Base-by-base conservation (phyloP, 495 filamentous ascomycete species). In the Platismatia glauca region DNA sequence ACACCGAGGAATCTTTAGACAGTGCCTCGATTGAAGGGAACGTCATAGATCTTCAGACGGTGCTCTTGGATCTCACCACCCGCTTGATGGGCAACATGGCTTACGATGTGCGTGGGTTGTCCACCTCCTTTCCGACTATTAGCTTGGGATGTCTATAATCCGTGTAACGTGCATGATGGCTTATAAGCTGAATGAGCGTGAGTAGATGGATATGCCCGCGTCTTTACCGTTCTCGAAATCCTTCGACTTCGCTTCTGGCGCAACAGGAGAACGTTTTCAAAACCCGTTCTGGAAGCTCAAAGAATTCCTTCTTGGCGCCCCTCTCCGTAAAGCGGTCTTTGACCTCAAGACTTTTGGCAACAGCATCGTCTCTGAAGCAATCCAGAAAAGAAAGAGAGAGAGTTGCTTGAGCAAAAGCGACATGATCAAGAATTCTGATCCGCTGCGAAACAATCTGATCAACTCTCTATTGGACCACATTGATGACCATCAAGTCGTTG, bases 21-120 rank as follows among this genome's bases (percentile, higher is more conserved):
- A 48, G 66, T 55, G 61, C 66, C 18, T 68, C 65, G 7, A 66
- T 66, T 8, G n/a, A 50, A 4, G 60, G 44, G 6, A 56, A 34
- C 16, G 58, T 71, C 0, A 70, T 82, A 3, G 82, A 86, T 69
- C 68, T 85, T 20, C 81, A 85, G 67, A 70, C 71, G 12, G 69
- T 82, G 18, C 81, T 86, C 46, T 78, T 83, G 61, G 83, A 85
- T 59, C 76, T 86, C 24, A 86, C 83, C 3, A 84, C 81, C 20
- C 73, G 80, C 48, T 67, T 86, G 27, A 83, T 86, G 81, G 83
- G 81, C 31, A 78, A 78, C 60, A 80, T 84, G 77, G 82, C 83
- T 7, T 86, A 85, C 67, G 77, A 84, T 65, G 80, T 76, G 64
- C 66, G 75, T 64, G 35, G 7, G 5, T 55, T 7, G 24, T 0